Conservation (phyloP, 2,329 filamentous ascomycete species). For the Pseudocercospora fijiensis region DNA sequence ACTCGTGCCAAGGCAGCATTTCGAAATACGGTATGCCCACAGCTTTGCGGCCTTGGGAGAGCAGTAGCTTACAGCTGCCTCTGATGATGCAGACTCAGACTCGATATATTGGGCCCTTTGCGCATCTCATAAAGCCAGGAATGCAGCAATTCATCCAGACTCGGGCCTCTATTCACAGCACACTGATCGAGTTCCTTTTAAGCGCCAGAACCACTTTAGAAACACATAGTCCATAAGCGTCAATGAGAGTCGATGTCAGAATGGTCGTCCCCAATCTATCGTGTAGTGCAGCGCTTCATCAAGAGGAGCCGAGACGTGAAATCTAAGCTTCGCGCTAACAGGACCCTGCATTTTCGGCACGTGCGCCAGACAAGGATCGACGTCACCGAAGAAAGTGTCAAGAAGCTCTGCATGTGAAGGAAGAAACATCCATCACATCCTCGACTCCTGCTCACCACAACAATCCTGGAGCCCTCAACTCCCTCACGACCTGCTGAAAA, state of each 20-base stretch:
- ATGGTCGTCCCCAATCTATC: not conserved
- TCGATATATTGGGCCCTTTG: not conserved
- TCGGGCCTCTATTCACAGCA: too few species aligned
- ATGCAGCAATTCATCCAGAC: too few species aligned
- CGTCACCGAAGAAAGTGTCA: not conserved
- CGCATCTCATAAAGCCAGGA: not conserved
- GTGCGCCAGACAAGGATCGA: not conserved
- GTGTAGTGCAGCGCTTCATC: too few species aligned
- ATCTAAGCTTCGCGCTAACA: not conserved
- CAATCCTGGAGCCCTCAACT: slow-evolving; percentile 6
- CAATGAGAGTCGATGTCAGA: not conserved
- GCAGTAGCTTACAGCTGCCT: not conserved
- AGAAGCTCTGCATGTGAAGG: not conserved
- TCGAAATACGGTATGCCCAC: not conserved
- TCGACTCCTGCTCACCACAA: not conserved
- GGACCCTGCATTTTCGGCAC: not conserved
- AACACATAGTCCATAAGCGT: not conserved
- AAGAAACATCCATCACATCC: not conserved
- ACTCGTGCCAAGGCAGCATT: not conserved
- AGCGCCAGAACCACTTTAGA: too few species aligned
- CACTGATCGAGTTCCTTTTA: too few species aligned
- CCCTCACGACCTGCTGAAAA: not conserved
- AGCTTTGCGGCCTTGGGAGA: not conserved
- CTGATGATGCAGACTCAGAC: not conserved
- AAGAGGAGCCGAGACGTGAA: not conserved